Evolutionary conservation across 768 basidiomycete species (phyloP).

Genomic region (Fomitopsis serialis): DNA sequence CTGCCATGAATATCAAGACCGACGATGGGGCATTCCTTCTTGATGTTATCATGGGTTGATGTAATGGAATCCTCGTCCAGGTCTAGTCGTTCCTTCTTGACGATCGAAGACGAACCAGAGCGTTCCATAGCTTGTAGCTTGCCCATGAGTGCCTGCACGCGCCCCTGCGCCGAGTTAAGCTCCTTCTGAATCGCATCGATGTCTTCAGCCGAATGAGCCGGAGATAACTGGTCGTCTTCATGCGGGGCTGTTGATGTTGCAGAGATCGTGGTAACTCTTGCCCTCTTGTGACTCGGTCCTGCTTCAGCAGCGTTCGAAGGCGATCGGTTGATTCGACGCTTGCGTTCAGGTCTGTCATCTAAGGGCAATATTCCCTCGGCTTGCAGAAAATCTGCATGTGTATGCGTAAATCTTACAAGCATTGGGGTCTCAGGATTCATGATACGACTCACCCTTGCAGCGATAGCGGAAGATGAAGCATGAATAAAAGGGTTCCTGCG

Average conservation of each 20-base stretch:
- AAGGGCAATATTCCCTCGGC: conserved; percentile 11
- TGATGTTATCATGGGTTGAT: too few relatives aligned
- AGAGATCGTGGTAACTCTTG: background rate
- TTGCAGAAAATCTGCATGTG: conserved; percentile 6
- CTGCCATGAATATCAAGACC: too few relatives aligned
- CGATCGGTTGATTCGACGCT: background rate
- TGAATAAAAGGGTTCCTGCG: background rate
- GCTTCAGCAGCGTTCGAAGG: background rate
- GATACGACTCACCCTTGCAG: conserved; percentile 1
- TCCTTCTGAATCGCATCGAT: background rate
- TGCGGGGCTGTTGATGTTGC: background rate
- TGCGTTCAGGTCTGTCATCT: background rate
- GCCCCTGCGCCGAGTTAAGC: background rate
- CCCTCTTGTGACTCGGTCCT: background rate
- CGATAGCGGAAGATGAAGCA: conserved; percentile 9
- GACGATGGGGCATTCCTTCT: too few relatives aligned
- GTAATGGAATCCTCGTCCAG: background rate
- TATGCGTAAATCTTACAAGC: too few relatives aligned
- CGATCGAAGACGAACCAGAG: background rate
- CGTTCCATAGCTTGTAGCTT: too few relatives aligned
- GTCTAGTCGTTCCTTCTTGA: background rate
- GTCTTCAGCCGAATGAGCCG: background rate
- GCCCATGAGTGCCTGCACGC: too few relatives aligned
- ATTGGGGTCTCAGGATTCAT: too few relatives aligned
- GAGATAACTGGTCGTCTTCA: background rate